phyloP scores from a whole-genome alignment of 2,329 filamentous ascomycete species.

The Coniochaeta sp. region DNA sequence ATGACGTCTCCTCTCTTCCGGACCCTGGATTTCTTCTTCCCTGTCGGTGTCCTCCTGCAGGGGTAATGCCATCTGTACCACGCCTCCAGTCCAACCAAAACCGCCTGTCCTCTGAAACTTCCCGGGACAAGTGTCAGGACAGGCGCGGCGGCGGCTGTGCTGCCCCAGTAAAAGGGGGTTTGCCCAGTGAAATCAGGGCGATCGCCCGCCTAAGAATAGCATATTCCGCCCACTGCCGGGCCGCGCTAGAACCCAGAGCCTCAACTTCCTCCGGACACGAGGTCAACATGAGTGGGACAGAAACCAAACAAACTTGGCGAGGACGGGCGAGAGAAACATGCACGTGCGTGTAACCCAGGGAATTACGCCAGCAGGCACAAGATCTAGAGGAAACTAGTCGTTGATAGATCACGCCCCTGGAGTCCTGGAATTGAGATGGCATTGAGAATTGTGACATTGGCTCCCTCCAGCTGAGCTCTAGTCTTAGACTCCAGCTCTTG shows the following conservation, averaged over 20 bases:
- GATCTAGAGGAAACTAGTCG: too few species aligned
- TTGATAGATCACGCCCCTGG: too few species aligned
- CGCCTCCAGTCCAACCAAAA: neutral
- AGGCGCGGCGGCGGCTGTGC: neutral
- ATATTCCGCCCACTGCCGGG: neutral
- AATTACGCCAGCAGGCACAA: too few species aligned
- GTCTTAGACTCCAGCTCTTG: neutral
- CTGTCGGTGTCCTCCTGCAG: neutral
- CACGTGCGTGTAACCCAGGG: too few species aligned
- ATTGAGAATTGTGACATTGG: neutral
- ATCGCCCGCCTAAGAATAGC: neutral
- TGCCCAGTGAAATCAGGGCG: neutral
- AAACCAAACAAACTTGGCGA: too few species aligned
- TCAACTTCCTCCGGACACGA: slow-evolving; percentile 1
- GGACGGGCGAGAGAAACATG: too few species aligned
- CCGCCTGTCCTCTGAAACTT: neutral
- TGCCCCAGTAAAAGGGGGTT: neutral
- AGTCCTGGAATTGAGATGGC: too few species aligned
- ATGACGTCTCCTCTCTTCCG: neutral
- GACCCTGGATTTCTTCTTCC: neutral
- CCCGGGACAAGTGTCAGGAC: neutral
- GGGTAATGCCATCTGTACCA: neutral
- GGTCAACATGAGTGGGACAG: neutral
- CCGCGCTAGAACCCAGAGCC: neutral
- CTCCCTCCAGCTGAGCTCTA: neutral